Conservation (phyloP, 371 early-diverging fungal species). For the Mortierella sp. region DNA sequence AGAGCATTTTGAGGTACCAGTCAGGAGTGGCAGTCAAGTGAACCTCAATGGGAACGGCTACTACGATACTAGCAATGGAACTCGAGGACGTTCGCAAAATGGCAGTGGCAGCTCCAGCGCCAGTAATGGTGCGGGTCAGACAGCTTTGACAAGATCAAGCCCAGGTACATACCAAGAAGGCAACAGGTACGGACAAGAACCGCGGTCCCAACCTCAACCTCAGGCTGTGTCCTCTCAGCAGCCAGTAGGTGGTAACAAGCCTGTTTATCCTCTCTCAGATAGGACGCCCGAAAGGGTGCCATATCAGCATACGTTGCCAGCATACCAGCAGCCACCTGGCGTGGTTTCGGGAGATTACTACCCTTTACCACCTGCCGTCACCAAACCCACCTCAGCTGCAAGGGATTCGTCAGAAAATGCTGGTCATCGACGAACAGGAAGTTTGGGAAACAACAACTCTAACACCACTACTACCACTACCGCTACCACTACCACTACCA, state of each 20-base stretch:
- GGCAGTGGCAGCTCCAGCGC: not conserved
- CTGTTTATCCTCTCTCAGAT: too few relatives aligned
- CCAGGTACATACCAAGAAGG: too few relatives aligned
- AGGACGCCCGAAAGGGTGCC: conserved; percentile 28
- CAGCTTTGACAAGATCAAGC: too few relatives aligned
- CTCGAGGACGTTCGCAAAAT: conserved; percentile 21
- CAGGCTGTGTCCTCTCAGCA: too few relatives aligned
- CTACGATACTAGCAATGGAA: conserved; percentile 15
- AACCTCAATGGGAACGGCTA: conserved; percentile 1
- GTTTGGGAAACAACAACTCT: conserved; percentile 25
- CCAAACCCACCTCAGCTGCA: conserved; percentile 5
- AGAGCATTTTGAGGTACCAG: conserved; percentile 10
- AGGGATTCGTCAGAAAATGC: conserved; percentile 10
- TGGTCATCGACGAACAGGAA: conserved; percentile 23
- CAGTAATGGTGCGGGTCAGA: not conserved
- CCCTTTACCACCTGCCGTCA: conserved; percentile 17
- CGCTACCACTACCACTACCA: conserved; percentile 22
- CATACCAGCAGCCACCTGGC: conserved; percentile 50
- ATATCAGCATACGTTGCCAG: conserved; percentile 47
- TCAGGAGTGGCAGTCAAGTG: conserved; percentile 13
- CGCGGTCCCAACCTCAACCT: too few relatives aligned
- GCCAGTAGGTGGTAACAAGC: too few relatives aligned
- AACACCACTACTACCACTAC: not conserved
- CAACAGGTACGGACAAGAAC: too few relatives aligned
- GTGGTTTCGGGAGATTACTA: conserved; percentile 21